Conservation (phyloP, 306 rosid species). For the Cucurbita pepo region DNA sequence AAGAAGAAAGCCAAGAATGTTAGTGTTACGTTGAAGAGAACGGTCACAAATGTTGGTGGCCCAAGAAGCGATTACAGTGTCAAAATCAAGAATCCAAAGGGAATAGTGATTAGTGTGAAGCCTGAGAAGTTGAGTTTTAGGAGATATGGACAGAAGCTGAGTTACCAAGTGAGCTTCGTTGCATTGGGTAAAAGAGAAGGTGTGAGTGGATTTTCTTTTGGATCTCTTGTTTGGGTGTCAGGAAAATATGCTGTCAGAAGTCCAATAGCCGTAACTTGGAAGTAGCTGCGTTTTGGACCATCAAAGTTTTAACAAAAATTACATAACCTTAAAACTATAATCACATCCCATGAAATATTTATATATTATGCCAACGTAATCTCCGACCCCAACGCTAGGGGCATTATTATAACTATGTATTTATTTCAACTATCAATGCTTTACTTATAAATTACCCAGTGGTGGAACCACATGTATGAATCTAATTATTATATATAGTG, state of each 20-base stretch:
- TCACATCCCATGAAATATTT: too few species aligned
- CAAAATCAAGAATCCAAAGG: conserved; percentile 29
- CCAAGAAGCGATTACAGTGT: conserved; percentile 29
- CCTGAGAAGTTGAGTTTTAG: conserved; percentile 28
- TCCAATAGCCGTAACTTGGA: conserved; percentile 58
- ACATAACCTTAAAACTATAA: too few species aligned
- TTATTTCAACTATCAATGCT: too few species aligned
- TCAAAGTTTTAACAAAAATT: too few species aligned
- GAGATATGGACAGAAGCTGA: conserved; percentile 32
- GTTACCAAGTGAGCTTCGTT: conserved; percentile 33
- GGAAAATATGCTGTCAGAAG: conserved; percentile 35
- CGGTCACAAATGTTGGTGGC: conserved; percentile 49
- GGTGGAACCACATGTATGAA: too few species aligned
- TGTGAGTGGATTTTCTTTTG: conserved; percentile 25
- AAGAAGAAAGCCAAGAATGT: conserved; percentile 1
- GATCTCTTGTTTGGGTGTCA: conserved; percentile 37
- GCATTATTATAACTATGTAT: too few species aligned
- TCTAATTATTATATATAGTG: too few species aligned
- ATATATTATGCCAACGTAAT: too few species aligned
- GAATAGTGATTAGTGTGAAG: conserved; percentile 27
- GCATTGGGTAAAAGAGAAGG: conserved; percentile 10
- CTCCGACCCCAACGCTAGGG: too few species aligned
- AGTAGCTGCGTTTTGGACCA: not conserved
- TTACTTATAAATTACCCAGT: too few species aligned
- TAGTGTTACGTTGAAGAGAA: conserved; percentile 31